Percentiles rank a stretch among this genome's conserved stretches.
Conservation (phyloP, 805 yeast genomes). For the Lipomyces sp. region DNA sequence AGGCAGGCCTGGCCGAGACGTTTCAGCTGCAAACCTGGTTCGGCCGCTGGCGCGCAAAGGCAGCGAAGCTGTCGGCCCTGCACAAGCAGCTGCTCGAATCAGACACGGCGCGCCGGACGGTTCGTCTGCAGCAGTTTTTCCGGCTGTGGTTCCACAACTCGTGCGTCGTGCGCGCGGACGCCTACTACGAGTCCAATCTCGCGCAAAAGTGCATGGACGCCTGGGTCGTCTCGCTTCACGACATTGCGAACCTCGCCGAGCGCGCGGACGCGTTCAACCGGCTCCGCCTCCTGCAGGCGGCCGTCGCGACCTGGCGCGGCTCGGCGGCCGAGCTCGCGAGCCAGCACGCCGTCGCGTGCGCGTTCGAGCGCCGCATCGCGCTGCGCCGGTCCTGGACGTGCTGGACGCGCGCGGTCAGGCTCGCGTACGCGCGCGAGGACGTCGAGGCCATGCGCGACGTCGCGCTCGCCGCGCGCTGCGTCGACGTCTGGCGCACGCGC, state of each 20-base stretch:
- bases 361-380: conserved; percentile 7
- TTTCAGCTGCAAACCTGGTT: not conserved
- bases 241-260: conserved; percentile 2
- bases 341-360: conserved; percentile 8
- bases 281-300: not conserved
- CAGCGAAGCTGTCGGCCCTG: not conserved
- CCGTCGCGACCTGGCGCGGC: conserved; percentile 4
- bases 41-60: not conserved
- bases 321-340: not conserved
- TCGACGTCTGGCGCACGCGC: conserved; percentile 6
- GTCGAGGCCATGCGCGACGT: not conserved
- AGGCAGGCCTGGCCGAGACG: too few relatives aligned
- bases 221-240: conserved; percentile 5
- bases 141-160: conserved; percentile 5
- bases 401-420: conserved; percentile 6
- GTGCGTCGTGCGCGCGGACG: conserved; percentile 1
- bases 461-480: not conserved
- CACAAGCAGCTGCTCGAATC: not conserved
- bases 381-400: conserved; percentile 10
- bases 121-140: not conserved
- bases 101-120: not conserved
- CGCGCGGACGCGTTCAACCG: conserved; percentile 5
- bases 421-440: not conserved
- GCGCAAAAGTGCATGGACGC: not conserved
- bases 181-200: conserved; percentile 3